phyloP scores from a whole-genome alignment of 306 rosid species.

The Lablab purpureus region DNA sequence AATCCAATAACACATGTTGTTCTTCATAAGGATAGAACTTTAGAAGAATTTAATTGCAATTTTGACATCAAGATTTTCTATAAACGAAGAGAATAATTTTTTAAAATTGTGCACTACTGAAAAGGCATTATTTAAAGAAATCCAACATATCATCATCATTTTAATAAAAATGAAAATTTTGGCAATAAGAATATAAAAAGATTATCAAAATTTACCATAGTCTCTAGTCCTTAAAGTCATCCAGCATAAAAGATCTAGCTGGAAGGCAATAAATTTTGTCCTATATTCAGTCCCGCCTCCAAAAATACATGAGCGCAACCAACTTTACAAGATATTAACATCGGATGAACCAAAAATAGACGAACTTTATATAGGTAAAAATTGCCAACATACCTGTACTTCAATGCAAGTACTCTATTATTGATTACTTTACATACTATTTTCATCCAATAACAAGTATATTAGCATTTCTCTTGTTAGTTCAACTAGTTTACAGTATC shows the following conservation, averaged over 20 bases:
- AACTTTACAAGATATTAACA: neutral
- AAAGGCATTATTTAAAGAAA: neutral
- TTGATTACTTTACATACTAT: neutral
- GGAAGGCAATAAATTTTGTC: neutral
- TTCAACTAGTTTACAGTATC: conserved; percentile 11
- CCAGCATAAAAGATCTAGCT: neutral
- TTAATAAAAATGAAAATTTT: neutral
- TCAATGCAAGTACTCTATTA: neutral
- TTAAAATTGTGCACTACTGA: too few relatives aligned
- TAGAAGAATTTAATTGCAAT: too few relatives aligned
- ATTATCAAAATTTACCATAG: neutral
- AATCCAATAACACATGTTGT: neutral
- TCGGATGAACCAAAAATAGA: neutral
- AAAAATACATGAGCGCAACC: too few relatives aligned
- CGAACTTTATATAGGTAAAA: neutral
- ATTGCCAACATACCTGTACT: neutral
- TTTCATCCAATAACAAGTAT: neutral
- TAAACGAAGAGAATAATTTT: too few relatives aligned
- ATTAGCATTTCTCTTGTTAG: neutral
- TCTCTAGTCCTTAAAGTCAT: too few relatives aligned
- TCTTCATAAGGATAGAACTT: neutral
- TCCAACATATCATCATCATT: neutral
- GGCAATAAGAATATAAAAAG: neutral
- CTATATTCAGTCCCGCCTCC: neutral
- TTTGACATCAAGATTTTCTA: too few relatives aligned